Percentiles rank a stretch among this genome's conserved stretches.
These are phyloP conservation scores for Anisodus acutangulus DNA, from an alignment of 257 asterid species.

Conservation along the genomic window DNA sequence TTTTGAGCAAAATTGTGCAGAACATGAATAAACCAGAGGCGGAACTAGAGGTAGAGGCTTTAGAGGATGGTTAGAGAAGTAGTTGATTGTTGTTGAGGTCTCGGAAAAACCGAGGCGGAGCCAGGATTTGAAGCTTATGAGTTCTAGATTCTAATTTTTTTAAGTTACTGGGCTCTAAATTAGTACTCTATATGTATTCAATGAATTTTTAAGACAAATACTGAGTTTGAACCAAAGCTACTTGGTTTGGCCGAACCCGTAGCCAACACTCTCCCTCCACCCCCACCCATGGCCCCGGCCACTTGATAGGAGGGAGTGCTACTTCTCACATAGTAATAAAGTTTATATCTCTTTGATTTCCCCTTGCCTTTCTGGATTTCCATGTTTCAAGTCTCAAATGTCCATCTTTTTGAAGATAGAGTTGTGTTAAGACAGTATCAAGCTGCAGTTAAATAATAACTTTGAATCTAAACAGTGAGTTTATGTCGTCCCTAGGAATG, in stretches of 20 bases:
- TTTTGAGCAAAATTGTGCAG: neutral
- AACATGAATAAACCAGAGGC: too few relatives aligned
- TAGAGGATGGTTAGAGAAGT: too few relatives aligned
- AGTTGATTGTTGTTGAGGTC: neutral
- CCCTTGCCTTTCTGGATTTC: neutral
- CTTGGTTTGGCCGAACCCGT: too few relatives aligned
- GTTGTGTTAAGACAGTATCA: neutral
- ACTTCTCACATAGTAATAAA: neutral
- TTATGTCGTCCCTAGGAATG: neutral
- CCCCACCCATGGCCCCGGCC: too few relatives aligned
- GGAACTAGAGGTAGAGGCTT: too few relatives aligned
- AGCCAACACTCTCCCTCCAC: too few relatives aligned
- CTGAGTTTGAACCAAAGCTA: too few relatives aligned
- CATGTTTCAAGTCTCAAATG: neutral
- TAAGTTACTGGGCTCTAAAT: too few relatives aligned
- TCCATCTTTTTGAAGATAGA: neutral
- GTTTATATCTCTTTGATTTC: neutral
- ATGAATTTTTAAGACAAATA: too few relatives aligned
- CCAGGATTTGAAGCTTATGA: too few relatives aligned
- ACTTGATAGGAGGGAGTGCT: neutral
- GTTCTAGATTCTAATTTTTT: too few relatives aligned
- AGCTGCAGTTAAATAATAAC: neutral
- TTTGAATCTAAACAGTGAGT: slow-evolving; percentile 6
- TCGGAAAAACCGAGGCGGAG: too few relatives aligned
- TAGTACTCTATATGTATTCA: neutral